Conservation (phyloP, 768 basidiomycete genomes). For the Auriscalpium orientale region DNA sequence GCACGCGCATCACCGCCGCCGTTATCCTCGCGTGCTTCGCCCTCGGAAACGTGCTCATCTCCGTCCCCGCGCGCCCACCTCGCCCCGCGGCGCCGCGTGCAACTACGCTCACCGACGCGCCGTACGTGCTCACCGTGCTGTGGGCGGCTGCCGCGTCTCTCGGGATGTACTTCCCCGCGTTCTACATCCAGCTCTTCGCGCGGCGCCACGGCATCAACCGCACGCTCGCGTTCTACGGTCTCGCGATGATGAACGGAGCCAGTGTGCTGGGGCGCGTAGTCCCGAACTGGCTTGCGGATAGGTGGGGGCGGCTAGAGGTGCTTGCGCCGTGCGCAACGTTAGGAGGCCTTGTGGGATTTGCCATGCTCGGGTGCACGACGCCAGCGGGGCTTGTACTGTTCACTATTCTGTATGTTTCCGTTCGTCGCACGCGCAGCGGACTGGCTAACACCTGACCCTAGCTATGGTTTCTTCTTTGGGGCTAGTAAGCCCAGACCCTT, state of each 20-base stretch:
- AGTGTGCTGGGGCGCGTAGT: background rate
- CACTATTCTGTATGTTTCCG: background rate
- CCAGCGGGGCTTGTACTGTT: background rate
- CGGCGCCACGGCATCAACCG: background rate
- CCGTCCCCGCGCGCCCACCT: background rate
- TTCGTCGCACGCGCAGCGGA: background rate
- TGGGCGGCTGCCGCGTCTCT: background rate
- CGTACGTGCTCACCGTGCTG: background rate
- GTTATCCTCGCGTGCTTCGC: background rate
- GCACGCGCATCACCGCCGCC: background rate
- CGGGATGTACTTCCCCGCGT: conserved; percentile 1
- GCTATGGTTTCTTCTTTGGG: conserved; percentile 2
- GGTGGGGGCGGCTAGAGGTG: background rate
- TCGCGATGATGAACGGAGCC: background rate
- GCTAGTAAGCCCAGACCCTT: background rate
- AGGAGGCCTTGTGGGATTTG: background rate
- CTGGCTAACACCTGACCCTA: background rate
- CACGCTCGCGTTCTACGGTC: background rate
- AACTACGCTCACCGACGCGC: background rate
- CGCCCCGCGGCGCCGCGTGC: background rate
- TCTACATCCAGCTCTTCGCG: background rate
- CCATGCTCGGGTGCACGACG: background rate
- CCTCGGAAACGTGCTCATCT: background rate
- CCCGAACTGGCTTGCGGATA: background rate
- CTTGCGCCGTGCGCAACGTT: background rate